Evolutionary conservation across 306 rosid genomes (phyloP).

Genomic region (Trifolium pratense): DNA sequence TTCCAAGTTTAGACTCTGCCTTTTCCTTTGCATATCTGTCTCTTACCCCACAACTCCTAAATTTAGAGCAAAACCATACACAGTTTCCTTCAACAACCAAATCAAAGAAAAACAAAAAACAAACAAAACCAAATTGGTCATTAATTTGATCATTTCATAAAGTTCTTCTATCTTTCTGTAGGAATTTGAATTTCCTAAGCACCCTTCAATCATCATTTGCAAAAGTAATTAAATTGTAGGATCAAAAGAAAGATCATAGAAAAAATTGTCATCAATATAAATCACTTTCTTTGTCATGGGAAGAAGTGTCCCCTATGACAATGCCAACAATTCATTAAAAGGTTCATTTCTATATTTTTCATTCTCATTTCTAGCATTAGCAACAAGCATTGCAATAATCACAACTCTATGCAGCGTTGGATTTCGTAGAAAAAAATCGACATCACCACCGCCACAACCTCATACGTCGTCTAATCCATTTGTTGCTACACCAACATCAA

Average conservation of each 20-base stretch:
- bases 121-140: neutral
- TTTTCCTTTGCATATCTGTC: slow-evolving; percentile 34
- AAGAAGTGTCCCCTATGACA: slow-evolving; percentile 61
- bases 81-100: slow-evolving; percentile 27
- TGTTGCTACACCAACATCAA: neutral
- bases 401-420: slow-evolving; percentile 55
- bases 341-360: slow-evolving; percentile 50
- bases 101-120: neutral
- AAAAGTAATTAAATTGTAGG: slow-evolving; percentile 7
- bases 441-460: slow-evolving; percentile 16
- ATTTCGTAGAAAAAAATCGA: slow-evolving; percentile 40
- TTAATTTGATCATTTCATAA: slow-evolving; percentile 1
- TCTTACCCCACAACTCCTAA: slow-evolving; percentile 47
- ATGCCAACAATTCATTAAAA: slow-evolving; percentile 34
- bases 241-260: slow-evolving; percentile 4
- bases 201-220: slow-evolving; percentile 9
- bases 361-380: slow-evolving; percentile 51
- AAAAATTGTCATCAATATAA: slow-evolving; percentile 11
- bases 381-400: slow-evolving; percentile 55
- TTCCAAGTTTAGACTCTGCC: slow-evolving; percentile 36
- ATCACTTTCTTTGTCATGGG: slow-evolving; percentile 55
- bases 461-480: neutral
- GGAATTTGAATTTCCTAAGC: slow-evolving; percentile 18
- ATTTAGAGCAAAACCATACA: slow-evolving; percentile 51
- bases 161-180: neutral